Base-by-base conservation (phyloP, 306 rosid genomes). In the Echinosophora koreensis region DNA sequence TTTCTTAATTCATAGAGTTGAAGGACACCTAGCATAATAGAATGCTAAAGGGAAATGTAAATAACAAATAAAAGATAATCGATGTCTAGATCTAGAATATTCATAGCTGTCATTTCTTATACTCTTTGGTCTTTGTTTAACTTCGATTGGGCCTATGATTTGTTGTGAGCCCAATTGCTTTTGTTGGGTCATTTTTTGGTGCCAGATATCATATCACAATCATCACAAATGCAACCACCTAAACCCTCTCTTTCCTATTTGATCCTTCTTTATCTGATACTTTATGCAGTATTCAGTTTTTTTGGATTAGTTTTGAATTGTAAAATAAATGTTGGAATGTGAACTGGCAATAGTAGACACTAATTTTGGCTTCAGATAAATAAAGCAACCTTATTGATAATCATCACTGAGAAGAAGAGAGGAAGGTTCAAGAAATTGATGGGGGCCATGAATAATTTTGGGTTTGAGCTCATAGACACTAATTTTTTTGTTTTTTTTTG, bases 301-400 rank as follows among this genome's bases (percentile, higher is more conserved):
- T 52, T 4, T 71, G 22, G 41, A 35, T n/a, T 71, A 41, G 49
- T 75, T 16, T 34, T 16, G 6, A 41, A 27, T 13, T 55, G n/a
- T 42, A 2, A 51, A 30, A 61, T 69, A 55, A 72, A n/a, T 49
- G 5, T 11, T 55, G 59, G 22, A 41, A 27, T 41, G 0, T 28
- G 2, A 64, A 8, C 10, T 41, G 14, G 57, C 42, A 44, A 17
- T 5, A 41, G 52, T 5, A 41, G 52, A 50, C 10, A 13, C 5
- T 41, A 2, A 28, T 55, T n/a, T 41, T 42, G 34, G 63, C 78
- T 83, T 56, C 72, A 91, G 94, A 91, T 92, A 95, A 88, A 87
- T 14, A 92, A 88, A 63, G 90, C 90, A 17, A 83, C 91, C 44
- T 89, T 59, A 44, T 92, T 34, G 91, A 83, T 2, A 93, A 92